Evolutionary conservation across 1,139 yeast genomes (phyloP).

Genomic region (Taphrina pruni): DNA sequence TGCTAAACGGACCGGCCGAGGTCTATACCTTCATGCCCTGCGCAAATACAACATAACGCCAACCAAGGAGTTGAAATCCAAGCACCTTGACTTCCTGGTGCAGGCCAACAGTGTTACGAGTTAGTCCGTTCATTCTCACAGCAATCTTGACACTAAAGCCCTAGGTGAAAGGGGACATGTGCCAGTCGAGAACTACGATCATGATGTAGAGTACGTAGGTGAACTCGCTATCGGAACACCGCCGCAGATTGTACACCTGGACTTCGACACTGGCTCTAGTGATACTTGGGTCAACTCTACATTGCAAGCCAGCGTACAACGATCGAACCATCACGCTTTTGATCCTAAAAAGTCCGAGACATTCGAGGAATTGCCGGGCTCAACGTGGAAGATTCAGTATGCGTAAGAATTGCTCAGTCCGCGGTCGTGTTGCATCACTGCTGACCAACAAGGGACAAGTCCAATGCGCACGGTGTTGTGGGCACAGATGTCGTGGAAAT

Average conservation of each 20-base stretch:
- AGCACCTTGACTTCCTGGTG: not conserved
- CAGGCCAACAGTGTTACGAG: not conserved
- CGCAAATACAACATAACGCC: constrained; percentile 13
- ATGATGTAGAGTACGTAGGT: constrained; percentile 8
- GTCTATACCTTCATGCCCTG: constrained; percentile 12
- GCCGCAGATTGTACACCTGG: constrained; percentile 8
- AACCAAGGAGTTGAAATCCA: constrained; percentile 4
- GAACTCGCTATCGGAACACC: constrained; percentile 8
- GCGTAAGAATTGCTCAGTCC: constrained; percentile 2
- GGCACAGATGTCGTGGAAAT: not conserved
- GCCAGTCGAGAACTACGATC: not conserved
- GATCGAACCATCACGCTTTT: not conserved
- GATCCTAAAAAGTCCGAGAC: constrained; percentile 1
- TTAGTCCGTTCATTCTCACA: not conserved
- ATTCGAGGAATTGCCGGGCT: not conserved
- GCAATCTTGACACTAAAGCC: too few species aligned
- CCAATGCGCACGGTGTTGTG: constrained; percentile 6
- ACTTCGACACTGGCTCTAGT: constrained; percentile 15
- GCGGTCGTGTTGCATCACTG: not conserved
- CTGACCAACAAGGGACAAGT: constrained; percentile 5
- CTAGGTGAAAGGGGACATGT: not conserved
- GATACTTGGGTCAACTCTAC: constrained; percentile 14
- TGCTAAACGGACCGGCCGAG: constrained; percentile 4
- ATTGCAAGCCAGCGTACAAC: not conserved
- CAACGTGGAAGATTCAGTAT: not conserved